These are phyloP conservation scores for Pezizomycotina sp. DNA, from an alignment of 2,329 filamentous ascomycete species.

Conservation along the genomic window DNA sequence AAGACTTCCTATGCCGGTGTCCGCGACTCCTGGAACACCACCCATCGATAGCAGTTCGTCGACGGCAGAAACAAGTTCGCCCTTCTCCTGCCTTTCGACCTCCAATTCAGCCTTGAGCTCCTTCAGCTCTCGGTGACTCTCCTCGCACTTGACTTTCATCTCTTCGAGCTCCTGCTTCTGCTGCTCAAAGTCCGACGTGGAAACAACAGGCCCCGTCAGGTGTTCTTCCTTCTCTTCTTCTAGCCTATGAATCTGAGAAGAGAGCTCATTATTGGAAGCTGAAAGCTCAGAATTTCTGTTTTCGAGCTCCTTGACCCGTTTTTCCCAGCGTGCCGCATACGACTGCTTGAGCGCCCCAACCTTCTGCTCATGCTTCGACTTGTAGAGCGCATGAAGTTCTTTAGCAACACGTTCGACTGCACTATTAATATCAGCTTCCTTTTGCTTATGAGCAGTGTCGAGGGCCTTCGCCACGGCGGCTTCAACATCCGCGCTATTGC, in stretches of 20 bases:
- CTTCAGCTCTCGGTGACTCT: constrained; percentile 40
- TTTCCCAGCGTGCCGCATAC: constrained; percentile 78
- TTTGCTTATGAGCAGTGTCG: constrained; percentile 25
- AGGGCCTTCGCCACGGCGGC: constrained; percentile 32
- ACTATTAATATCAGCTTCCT: constrained; percentile 56
- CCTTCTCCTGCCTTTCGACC: constrained; percentile 64
- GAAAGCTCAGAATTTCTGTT: constrained; percentile 22
- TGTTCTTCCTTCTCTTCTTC: constrained; percentile 18
- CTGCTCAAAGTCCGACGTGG: constrained; percentile 42
- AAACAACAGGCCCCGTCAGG: constrained; percentile 12
- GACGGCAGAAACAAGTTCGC: constrained; percentile 61
- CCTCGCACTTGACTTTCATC: constrained; percentile 32
- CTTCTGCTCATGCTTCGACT: constrained; percentile 93
- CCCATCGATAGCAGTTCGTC: constrained; percentile 68
- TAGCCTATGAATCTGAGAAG: constrained; percentile 14
- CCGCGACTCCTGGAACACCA: constrained; percentile 29
- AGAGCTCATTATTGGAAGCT: constrained; percentile 16
- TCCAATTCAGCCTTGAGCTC: constrained; percentile 59
- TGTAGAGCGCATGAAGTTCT: constrained; percentile 84
- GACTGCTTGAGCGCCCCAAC: constrained; percentile 73
- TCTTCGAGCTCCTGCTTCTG: constrained; percentile 58
- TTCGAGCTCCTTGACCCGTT: constrained; percentile 67
- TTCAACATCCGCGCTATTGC: constrained; percentile 32
- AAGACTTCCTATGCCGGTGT: constrained; percentile 32
- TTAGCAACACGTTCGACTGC: constrained; percentile 83